A percentile compares a stretch with the other conserved stretches of the same genome.
Conservation (phyloP, 306 rosid species). For the Calophaca sinica region DNA sequence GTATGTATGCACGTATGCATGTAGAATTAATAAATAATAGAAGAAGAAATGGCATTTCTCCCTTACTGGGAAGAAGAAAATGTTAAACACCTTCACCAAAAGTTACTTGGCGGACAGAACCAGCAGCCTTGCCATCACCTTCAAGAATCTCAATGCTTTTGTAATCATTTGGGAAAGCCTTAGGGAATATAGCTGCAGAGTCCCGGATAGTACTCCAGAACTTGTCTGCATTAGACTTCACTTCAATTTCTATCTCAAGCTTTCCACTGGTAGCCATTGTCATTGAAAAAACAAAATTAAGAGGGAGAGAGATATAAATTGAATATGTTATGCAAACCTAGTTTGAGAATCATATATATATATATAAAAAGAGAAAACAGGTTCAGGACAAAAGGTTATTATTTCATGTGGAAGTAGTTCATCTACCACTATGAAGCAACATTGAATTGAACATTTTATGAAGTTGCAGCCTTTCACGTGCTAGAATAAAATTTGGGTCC, state of each 20-base stretch:
- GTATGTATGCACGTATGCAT: too few relatives aligned
- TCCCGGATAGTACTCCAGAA: constrained; percentile 42
- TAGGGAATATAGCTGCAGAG: constrained; percentile 40
- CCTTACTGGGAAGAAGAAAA: too few relatives aligned
- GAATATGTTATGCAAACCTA: neutral
- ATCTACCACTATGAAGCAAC: neutral
- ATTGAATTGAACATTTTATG: neutral
- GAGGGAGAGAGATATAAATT: neutral
- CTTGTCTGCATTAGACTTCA: constrained; percentile 46
- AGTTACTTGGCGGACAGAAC: constrained; percentile 64
- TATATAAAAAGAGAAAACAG: neutral
- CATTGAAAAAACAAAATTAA: too few relatives aligned
- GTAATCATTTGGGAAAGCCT: constrained; percentile 66
- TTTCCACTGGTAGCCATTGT: constrained; percentile 49
- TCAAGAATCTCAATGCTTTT: constrained; percentile 74
- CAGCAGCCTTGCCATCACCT: constrained; percentile 81
- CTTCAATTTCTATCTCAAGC: constrained; percentile 54
- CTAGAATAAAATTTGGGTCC: constrained; percentile 5
- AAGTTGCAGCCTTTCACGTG: constrained; percentile 4
- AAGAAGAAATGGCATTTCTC: too few relatives aligned
- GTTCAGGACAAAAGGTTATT: neutral
- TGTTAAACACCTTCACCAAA: constrained; percentile 62
- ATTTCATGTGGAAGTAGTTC: neutral
- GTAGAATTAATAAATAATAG: too few relatives aligned
- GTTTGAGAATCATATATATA: neutral